These are phyloP conservation scores for Pleurotus salmoneostramineus DNA, from an alignment of 768 basidiomycete species.

Conservation along the genomic window DNA sequence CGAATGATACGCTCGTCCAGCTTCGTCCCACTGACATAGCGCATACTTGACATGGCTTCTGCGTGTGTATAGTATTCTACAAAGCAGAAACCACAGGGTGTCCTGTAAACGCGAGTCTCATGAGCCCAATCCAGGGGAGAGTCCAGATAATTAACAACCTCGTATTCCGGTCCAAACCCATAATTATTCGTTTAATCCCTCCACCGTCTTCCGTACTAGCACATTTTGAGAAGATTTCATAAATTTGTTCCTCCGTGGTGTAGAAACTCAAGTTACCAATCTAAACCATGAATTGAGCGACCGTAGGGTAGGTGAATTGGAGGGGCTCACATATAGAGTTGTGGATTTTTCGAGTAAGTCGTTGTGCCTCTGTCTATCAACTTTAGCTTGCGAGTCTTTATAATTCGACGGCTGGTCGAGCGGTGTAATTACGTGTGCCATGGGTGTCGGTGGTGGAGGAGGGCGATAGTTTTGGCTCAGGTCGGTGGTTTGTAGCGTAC, in stretches of 20 bases:
- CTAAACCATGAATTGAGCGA: constrained; percentile 31
- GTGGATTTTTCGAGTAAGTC: constrained; percentile 80
- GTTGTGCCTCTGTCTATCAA: constrained; percentile 76
- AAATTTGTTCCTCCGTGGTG: constrained; percentile 95
- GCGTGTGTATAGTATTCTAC: constrained; percentile 95
- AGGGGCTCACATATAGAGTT: constrained; percentile 80
- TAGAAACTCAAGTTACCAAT: constrained; percentile 92
- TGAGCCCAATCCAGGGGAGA: constrained; percentile 10
- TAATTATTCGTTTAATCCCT: constrained; percentile 91
- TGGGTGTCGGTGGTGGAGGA: constrained; percentile 24
- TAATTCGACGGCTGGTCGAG: constrained; percentile 97
- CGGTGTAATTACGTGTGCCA: constrained; percentile 82
- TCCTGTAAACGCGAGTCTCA: constrained; percentile 37
- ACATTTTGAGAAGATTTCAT: constrained; percentile 89
- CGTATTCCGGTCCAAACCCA: constrained; percentile 90
- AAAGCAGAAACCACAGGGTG: constrained; percentile 94
- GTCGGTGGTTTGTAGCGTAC: too few species aligned
- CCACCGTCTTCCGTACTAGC: constrained; percentile 82
- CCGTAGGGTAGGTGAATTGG: constrained; percentile 12
- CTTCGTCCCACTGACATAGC: constrained; percentile 96
- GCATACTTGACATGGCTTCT: constrained; percentile 90
- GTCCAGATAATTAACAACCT: constrained; percentile 38
- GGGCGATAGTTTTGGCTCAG: neutral
- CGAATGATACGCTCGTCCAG: constrained; percentile 98
- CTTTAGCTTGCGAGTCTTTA: constrained; percentile 84